Percentiles rank a stretch among this genome's conserved stretches.
These are phyloP conservation scores for Malus hybrid DNA, from an alignment of 331 rosid species.

Conservation along the genomic window DNA sequence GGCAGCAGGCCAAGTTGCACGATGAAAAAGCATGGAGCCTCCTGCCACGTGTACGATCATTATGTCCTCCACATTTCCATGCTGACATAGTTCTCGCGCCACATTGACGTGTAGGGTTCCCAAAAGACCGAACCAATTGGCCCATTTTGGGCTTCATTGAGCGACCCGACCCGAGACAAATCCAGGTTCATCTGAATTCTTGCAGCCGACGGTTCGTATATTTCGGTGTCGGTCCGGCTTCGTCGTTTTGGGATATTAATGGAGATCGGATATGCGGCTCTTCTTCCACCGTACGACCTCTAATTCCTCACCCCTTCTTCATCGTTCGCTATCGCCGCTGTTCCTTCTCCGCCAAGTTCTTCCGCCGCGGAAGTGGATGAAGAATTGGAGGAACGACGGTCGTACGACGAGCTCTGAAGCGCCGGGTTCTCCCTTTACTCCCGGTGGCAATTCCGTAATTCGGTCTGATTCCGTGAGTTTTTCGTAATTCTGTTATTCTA, in stretches of 20 bases:
- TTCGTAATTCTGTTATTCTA: not conserved
- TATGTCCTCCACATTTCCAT: not conserved
- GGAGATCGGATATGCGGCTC: not conserved
- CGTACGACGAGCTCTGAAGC: not conserved
- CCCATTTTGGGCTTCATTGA: not conserved
- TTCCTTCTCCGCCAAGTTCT: not conserved
- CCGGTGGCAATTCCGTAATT: not conserved
- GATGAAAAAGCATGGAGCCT: not conserved
- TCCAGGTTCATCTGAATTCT: not conserved
- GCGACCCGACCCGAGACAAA: not conserved
- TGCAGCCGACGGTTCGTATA: not conserved
- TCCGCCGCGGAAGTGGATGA: not conserved
- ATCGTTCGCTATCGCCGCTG: not conserved
- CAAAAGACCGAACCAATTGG: not conserved
- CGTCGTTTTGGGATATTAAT: not conserved
- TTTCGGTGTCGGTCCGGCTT: not conserved
- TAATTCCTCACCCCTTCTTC: not conserved
- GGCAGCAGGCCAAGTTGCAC: not conserved
- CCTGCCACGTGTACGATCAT: not conserved
- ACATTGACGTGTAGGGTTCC: not conserved
- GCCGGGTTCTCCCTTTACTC: not conserved
- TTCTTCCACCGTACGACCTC: not conserved
- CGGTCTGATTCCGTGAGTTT: not conserved
- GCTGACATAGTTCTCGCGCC: constrained; percentile 5
- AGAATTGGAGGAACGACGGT: not conserved